Conservation (phyloP, 2,329 filamentous ascomycete species). For the Magnaporthiopsis poae region DNA sequence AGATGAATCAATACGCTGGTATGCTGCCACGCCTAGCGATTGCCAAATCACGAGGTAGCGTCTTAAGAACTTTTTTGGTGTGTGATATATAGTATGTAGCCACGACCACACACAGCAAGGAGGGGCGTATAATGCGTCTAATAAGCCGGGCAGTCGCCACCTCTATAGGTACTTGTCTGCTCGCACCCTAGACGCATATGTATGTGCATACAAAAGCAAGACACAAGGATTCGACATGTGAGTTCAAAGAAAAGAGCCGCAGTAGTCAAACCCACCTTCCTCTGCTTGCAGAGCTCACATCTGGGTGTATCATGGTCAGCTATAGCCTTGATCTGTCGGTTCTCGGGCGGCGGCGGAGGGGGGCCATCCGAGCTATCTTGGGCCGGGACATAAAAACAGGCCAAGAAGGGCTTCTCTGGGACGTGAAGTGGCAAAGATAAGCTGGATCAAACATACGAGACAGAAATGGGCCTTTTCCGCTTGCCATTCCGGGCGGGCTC, state of each 20-base stretch:
- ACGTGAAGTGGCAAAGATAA: slow-evolving; percentile 7
- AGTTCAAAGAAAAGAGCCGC: background rate
- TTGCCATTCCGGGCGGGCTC: slow-evolving; percentile 38
- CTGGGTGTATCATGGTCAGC: slow-evolving; percentile 33
- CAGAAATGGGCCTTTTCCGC: slow-evolving; percentile 51
- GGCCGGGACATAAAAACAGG: no score
- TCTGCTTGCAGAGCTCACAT: slow-evolving; percentile 69
- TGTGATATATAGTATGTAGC: no score
- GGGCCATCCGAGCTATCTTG: background rate
- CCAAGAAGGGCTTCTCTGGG: no score
- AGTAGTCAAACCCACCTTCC: slow-evolving; percentile 49
- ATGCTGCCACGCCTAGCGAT: background rate
- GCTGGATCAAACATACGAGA: slow-evolving; percentile 39
- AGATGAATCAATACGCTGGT: slow-evolving; percentile 3
- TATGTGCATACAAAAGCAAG: background rate
- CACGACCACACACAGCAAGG: background rate
- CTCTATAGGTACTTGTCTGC: background rate
- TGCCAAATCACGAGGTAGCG: no score
- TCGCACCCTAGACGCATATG: background rate
- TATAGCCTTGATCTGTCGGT: slow-evolving; percentile 14
- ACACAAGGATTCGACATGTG: background rate
- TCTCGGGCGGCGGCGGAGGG: slow-evolving; percentile 12
- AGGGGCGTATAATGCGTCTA: no score
- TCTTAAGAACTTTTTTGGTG: no score
- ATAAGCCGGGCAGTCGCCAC: no score